These are phyloP conservation scores for Petunia secreta DNA, from an alignment of 257 asterid genomes.

Conservation along the genomic window DNA sequence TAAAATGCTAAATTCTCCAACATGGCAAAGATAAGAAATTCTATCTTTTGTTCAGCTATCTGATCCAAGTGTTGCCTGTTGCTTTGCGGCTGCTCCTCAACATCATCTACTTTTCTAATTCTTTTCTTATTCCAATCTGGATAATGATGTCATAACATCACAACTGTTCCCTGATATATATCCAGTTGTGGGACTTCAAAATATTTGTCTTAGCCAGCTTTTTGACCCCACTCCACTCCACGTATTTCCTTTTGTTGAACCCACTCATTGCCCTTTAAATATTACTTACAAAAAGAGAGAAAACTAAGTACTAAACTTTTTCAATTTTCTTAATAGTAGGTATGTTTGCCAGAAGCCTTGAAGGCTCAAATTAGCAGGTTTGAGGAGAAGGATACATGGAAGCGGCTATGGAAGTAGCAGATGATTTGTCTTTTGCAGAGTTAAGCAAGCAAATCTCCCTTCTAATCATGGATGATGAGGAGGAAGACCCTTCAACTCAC, in stretches of 20 bases:
- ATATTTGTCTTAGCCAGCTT: neutral
- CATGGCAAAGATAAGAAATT: neutral
- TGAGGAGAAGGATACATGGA: slow-evolving; percentile 40
- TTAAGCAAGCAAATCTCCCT: slow-evolving; percentile 80
- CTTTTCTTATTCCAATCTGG: neutral
- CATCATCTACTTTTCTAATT: neutral
- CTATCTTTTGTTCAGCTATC: slow-evolving; percentile 18
- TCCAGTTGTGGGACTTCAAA: neutral
- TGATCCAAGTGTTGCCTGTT: neutral
- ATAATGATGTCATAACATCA: neutral
- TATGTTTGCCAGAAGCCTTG: neutral
- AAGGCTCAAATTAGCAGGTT: neutral
- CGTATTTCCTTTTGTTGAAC: neutral
- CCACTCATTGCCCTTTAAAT: neutral
- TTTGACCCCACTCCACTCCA: neutral
- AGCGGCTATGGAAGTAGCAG: slow-evolving; percentile 58
- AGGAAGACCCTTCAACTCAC: slow-evolving; percentile 37
- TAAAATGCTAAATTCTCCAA: neutral
- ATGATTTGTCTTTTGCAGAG: slow-evolving; percentile 79
- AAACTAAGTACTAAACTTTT: too few species aligned
- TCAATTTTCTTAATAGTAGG: too few species aligned
- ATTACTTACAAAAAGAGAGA: neutral
- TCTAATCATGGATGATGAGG: slow-evolving; percentile 82
- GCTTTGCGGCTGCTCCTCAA: neutral
- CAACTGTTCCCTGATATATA: neutral